Conservation (phyloP, 2,329 filamentous ascomycete genomes). For the Colletotrichum destructivum region DNA sequence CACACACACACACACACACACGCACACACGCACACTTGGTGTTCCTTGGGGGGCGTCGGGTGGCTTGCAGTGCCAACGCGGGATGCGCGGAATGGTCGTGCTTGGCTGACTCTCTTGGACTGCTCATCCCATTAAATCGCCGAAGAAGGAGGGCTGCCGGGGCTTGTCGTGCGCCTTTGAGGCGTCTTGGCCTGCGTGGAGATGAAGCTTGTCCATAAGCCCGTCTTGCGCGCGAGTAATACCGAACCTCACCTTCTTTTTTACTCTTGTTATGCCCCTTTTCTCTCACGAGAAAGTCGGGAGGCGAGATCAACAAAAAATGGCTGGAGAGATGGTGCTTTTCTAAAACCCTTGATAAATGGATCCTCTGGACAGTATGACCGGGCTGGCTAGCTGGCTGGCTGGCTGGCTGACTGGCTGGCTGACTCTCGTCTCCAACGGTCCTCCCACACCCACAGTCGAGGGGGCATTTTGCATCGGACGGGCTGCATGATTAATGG, state of each 20-base stretch:
- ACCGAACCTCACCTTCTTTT: too few relatives aligned
- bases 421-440: too few relatives aligned
- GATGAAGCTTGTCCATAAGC: slow-evolving; percentile 14
- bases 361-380: too few relatives aligned
- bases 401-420: too few relatives aligned
- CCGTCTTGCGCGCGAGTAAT: too few relatives aligned
- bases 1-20: too few relatives aligned
- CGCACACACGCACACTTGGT: slow-evolving; percentile 9
- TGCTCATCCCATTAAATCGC: background rate
- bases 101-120: slow-evolving; percentile 16
- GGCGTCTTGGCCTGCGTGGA: background rate
- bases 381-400: too few relatives aligned
- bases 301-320: background rate
- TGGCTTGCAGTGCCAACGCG: slow-evolving; percentile 39
- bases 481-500: slow-evolving; percentile 22
- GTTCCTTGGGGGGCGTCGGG: slow-evolving; percentile 35
- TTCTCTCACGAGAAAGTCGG: background rate
- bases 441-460: too few relatives aligned
- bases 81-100: slow-evolving; percentile 19
- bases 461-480: background rate
- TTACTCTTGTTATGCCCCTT: background rate
- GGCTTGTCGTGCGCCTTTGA: background rate
- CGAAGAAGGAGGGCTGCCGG: background rate
- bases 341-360: background rate
- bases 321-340: background rate